Evolutionary conservation across 352 stramenopile genomes (phyloP).

Genomic region (Hyaloperonospora brassicae): DNA sequence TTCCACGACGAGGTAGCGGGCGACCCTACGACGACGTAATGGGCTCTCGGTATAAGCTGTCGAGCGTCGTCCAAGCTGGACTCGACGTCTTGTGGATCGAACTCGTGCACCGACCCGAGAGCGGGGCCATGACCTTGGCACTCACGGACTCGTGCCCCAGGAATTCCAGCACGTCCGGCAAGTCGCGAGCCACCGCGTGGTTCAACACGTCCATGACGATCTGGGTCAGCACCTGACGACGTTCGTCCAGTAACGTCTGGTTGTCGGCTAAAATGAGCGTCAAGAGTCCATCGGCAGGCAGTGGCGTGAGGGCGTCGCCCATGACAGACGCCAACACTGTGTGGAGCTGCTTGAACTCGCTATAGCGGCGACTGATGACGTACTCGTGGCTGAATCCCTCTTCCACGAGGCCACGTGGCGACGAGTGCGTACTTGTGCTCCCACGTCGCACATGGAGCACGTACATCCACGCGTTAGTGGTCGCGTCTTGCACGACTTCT

Average conservation of each 20-base stretch:
- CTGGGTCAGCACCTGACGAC: slow-evolving; percentile 49
- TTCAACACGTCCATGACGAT: slow-evolving; percentile 56
- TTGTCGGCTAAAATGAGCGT: slow-evolving; percentile 63
- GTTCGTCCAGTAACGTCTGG: slow-evolving; percentile 55
- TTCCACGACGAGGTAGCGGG: no score
- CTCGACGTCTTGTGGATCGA: slow-evolving; percentile 68
- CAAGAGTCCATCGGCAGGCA: slow-evolving; percentile 53
- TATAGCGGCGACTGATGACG: slow-evolving; percentile 55
- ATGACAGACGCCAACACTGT: slow-evolving; percentile 40
- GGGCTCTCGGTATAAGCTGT: slow-evolving; percentile 5
- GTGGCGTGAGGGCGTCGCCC: slow-evolving; percentile 34
- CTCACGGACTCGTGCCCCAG: slow-evolving; percentile 44
- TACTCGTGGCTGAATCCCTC: slow-evolving; percentile 37
- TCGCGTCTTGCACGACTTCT: slow-evolving; percentile 51
- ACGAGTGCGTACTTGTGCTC: slow-evolving; percentile 29
- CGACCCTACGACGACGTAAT: slow-evolving; percentile 13
- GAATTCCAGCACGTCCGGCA: slow-evolving; percentile 61
- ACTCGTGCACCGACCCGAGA: slow-evolving; percentile 40
- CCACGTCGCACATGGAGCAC: slow-evolving; percentile 43
- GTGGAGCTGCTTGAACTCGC: slow-evolving; percentile 67
- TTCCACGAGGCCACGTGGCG: slow-evolving; percentile 25
- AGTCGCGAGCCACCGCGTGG: slow-evolving; percentile 42
- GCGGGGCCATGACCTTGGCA: slow-evolving; percentile 31
- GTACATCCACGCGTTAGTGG: slow-evolving; percentile 55
- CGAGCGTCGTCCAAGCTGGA: slow-evolving; percentile 40